phyloP scores from a whole-genome alignment of 2,329 filamentous ascomycete genomes.

The Colletotrichum endophyticum region DNA sequence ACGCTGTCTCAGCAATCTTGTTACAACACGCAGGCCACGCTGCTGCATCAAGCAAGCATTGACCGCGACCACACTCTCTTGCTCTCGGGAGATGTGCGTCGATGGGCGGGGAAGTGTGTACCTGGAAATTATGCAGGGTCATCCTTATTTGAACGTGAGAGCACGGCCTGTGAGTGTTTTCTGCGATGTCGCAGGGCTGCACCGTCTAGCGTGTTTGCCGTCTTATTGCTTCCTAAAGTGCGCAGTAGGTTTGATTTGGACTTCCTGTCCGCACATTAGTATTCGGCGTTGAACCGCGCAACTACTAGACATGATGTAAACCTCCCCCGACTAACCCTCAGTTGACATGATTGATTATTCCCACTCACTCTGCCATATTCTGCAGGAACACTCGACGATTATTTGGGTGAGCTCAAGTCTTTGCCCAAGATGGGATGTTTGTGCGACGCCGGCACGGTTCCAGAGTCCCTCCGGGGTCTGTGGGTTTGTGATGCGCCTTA shows the following conservation, averaged over 20 bases:
- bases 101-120: background rate
- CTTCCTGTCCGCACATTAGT: background rate
- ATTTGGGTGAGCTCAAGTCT: background rate
- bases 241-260: background rate
- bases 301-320: background rate
- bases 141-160: background rate
- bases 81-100: background rate
- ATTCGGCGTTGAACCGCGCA: background rate
- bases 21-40: conserved; percentile 1
- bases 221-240: background rate
- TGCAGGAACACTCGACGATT: background rate
- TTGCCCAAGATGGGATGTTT: conserved; percentile 11
- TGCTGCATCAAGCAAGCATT: conserved; percentile 16
- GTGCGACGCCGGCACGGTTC: conserved; percentile 20
- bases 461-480: conserved; percentile 12
- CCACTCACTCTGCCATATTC: background rate
- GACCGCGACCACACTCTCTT: conserved; percentile 2
- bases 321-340: background rate
- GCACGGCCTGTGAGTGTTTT: background rate
- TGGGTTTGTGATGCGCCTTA: background rate
- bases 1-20: conserved; percentile 14
- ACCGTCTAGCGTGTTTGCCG: background rate
- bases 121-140: conserved; percentile 2
- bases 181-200: background rate
- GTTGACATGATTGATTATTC: background rate